A percentile compares a stretch with the other conserved stretches of the same genome.
These are phyloP conservation scores for Peterozyma toletana DNA, from an alignment of 805 yeast species.

Conservation along the genomic window DNA sequence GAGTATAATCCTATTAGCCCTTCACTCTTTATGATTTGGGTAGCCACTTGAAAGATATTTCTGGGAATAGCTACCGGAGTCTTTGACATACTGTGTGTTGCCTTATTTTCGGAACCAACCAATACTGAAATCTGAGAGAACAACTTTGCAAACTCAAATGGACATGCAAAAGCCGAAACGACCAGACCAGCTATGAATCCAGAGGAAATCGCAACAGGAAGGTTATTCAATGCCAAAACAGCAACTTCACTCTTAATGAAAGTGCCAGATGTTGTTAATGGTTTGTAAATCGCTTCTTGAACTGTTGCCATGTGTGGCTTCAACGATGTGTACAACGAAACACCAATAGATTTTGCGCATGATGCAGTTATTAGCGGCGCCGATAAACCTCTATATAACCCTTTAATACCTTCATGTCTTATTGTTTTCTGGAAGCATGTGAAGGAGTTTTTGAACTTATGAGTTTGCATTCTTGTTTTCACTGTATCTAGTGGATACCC, in stretches of 20 bases:
- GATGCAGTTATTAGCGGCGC: constrained; percentile 70
- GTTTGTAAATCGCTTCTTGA: constrained; percentile 13
- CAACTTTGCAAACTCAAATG: constrained; percentile 78
- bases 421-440: constrained; percentile 54
- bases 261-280: constrained; percentile 6
- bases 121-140: constrained; percentile 66
- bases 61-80: constrained; percentile 21
- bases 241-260: background rate
- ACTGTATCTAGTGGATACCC: constrained; percentile 86
- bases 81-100: background rate
- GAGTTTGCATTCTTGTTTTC: constrained; percentile 82
- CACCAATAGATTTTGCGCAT: constrained; percentile 56
- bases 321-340: constrained; percentile 50
- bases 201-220: constrained; percentile 42
- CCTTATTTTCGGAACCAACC: constrained; percentile 23
- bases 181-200: constrained; percentile 65
- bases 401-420: constrained; percentile 54
- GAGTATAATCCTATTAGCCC: constrained; percentile 66
- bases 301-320: constrained; percentile 33
- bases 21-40: constrained; percentile 46
- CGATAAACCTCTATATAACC: constrained; percentile 69
- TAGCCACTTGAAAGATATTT: constrained; percentile 33
- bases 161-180: constrained; percentile 65
- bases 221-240: constrained; percentile 21
- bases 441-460: constrained; percentile 47